Evolutionary conservation across 169 alveolate genomes (phyloP).

Genomic region (Plasmodium berghei): DNA sequence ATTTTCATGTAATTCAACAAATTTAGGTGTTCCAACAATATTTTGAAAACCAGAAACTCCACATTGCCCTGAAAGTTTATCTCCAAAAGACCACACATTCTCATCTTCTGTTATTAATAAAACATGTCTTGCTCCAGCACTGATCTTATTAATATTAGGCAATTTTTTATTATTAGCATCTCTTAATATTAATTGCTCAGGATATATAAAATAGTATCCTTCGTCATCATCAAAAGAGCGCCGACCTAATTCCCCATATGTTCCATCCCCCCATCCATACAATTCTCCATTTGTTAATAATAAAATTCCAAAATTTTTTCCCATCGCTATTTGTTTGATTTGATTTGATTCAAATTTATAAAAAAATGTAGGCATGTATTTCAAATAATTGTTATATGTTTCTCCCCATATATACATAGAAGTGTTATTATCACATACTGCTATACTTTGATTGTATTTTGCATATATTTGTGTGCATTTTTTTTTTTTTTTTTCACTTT

Average conservation of each 20-base stretch:
- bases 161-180: slow-evolving; percentile 73
- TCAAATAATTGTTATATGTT: slow-evolving; percentile 81
- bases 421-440: slow-evolving; percentile 78
- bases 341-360: slow-evolving; percentile 77
- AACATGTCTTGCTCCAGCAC: slow-evolving; percentile 89
- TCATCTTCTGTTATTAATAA: slow-evolving; percentile 84
- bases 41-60: slow-evolving; percentile 85
- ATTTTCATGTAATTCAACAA: slow-evolving; percentile 78
- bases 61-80: slow-evolving; percentile 89
- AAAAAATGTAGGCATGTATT: slow-evolving; percentile 80
- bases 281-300: slow-evolving; percentile 78
- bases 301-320: slow-evolving; percentile 82
- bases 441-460: slow-evolving; percentile 81
- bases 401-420: slow-evolving; percentile 85
- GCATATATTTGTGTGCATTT: slow-evolving; percentile 74
- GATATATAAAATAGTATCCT: slow-evolving; percentile 74
- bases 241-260: slow-evolving; percentile 83
- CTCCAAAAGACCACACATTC: slow-evolving; percentile 86
- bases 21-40: slow-evolving; percentile 76
- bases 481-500: slow-evolving; percentile 60
- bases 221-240: slow-evolving; percentile 50
- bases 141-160: slow-evolving; percentile 76
- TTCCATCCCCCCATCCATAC: slow-evolving; percentile 87
- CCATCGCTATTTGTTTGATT: slow-evolving; percentile 83
- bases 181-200: slow-evolving; percentile 76